Evolutionary conservation across 2,329 filamentous ascomycete genomes (phyloP).

Genomic region (Aphanocladium album): DNA sequence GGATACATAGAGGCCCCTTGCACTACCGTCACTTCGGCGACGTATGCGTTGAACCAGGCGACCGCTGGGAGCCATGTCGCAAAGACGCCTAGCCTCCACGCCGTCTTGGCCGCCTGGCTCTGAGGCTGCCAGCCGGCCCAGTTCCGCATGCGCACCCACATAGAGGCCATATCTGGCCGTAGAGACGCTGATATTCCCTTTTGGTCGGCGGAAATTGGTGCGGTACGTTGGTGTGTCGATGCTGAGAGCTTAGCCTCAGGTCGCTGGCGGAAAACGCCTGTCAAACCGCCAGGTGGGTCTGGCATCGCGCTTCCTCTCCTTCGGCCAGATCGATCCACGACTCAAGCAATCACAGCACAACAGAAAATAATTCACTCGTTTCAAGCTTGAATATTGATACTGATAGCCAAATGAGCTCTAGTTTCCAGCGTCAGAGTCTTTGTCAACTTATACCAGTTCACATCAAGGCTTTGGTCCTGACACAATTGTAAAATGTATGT

Average conservation of each 20-base stretch:
- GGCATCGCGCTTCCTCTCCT: not conserved
- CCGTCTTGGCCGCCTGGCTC: constrained; percentile 29
- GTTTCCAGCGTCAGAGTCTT: too few species aligned
- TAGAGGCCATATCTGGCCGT: constrained; percentile 29
- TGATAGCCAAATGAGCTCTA: too few species aligned
- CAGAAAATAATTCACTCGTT: too few species aligned
- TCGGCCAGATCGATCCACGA: not conserved
- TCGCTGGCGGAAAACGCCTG: not conserved
- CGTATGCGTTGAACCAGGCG: constrained; percentile 56
- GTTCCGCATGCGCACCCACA: constrained; percentile 31
- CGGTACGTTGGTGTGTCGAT: not conserved
- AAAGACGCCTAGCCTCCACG: constrained; percentile 45
- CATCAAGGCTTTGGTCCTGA: not conserved
- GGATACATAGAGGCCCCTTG: constrained; percentile 71
- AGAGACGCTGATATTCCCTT: not conserved
- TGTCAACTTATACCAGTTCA: too few species aligned
- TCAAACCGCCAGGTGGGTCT: not conserved
- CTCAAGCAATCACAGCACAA: not conserved
- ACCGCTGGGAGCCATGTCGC: constrained; percentile 58
- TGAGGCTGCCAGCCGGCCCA: constrained; percentile 17
- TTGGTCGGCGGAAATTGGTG: not conserved
- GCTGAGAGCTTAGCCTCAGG: not conserved
- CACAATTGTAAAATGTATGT: not conserved
- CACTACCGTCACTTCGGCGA: constrained; percentile 54
- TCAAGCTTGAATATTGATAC: too few species aligned